These are phyloP conservation scores for Petunia secreta DNA, from an alignment of 257 asterid genomes.

Conservation along the genomic window DNA sequence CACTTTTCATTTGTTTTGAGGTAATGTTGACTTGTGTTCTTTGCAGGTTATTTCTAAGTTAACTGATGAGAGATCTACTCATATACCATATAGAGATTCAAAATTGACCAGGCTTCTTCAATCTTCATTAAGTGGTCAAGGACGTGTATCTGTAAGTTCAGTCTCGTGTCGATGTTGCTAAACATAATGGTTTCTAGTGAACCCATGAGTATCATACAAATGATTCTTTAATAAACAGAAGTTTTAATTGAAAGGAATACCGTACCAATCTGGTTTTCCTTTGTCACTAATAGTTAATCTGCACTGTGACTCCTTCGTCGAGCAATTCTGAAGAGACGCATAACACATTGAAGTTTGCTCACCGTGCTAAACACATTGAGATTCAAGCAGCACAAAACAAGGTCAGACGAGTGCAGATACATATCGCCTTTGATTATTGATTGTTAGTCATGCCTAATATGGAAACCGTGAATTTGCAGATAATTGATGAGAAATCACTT, in stretches of 20 bases:
- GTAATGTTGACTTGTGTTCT: constrained; percentile 36
- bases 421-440: neutral
- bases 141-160: constrained; percentile 93
- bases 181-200: neutral
- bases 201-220: constrained; percentile 20
- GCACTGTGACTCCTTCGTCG: constrained; percentile 95
- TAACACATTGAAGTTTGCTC: constrained; percentile 97
- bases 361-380: constrained; percentile 97
- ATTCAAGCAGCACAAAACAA: constrained; percentile 93
- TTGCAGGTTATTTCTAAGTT: constrained; percentile 91
- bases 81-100: constrained; percentile 94
- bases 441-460: constrained; percentile 21
- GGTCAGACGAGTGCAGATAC: constrained; percentile 44
- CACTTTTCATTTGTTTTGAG: constrained; percentile 19
- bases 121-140: constrained; percentile 96
- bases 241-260: neutral
- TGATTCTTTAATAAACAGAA: neutral
- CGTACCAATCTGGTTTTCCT: constrained; percentile 14
- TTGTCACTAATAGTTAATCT: constrained; percentile 69
- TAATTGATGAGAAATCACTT: constrained; percentile 94
- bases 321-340: constrained; percentile 99
- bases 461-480: constrained; percentile 62
- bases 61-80: constrained; percentile 88
- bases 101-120: constrained; percentile 98
- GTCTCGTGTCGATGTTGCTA: constrained; percentile 14